A percentile compares a stretch with the other conserved stretches of the same genome.
phyloP scores from a whole-genome alignment of 768 basidiomycete species.

The Mycena epipterygia region DNA sequence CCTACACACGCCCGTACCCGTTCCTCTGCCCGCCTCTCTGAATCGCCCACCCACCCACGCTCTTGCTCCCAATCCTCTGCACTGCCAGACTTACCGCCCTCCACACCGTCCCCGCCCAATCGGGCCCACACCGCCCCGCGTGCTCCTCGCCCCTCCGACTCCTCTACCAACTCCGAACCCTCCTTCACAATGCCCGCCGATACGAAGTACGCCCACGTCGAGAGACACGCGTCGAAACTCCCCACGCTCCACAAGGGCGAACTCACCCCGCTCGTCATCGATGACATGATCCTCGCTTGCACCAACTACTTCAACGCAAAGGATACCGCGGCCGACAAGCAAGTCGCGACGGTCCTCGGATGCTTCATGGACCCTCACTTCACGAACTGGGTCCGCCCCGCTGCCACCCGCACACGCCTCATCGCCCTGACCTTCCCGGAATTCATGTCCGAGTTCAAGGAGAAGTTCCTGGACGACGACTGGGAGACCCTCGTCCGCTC shows the following conservation, averaged over 20 bases:
- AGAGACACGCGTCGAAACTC: not conserved
- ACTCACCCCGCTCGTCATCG: not conserved
- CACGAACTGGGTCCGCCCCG: not conserved
- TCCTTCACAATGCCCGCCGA: not conserved
- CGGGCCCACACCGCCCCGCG: too few relatives aligned
- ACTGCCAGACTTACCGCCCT: too few relatives aligned
- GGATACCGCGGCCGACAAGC: not conserved
- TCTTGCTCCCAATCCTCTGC: not conserved
- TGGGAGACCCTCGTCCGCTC: not conserved
- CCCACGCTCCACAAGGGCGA: not conserved
- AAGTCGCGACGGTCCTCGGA: not conserved
- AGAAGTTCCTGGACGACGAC: constrained; percentile 3
- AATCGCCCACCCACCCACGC: not conserved
- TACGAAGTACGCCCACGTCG: not conserved
- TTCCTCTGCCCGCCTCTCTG: not conserved
- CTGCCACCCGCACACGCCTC: not conserved
- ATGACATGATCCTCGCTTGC: not conserved
- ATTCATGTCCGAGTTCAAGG: not conserved
- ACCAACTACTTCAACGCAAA: not conserved
- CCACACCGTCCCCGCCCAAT: too few relatives aligned
- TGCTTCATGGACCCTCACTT: constrained; percentile 6
- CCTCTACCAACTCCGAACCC: too few relatives aligned
- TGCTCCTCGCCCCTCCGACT: too few relatives aligned
- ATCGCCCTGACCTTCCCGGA: not conserved
- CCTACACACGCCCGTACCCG: not conserved